phyloP scores from a whole-genome alignment of 2,329 filamentous ascomycete species.

The Colletotrichum acutatum region DNA sequence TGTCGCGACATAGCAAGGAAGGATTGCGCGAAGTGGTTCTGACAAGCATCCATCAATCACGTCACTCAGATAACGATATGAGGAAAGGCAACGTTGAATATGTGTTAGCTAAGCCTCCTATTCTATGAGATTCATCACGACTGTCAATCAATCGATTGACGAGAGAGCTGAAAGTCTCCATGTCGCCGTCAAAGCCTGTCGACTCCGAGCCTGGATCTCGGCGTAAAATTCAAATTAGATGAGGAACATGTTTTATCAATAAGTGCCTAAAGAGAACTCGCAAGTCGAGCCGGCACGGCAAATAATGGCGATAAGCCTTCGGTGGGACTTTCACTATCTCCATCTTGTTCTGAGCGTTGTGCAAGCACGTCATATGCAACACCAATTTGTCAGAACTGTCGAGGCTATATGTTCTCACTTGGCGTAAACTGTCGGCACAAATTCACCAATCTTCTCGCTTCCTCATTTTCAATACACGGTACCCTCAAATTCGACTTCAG shows the following conservation, averaged over 20 bases:
- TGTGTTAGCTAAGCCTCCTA: no score
- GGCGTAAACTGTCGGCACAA: no score
- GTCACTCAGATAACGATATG: background rate
- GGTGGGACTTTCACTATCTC: background rate
- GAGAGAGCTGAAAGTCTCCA: no score
- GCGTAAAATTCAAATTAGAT: fast-evolving
- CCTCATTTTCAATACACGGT: background rate
- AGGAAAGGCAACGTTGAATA: background rate
- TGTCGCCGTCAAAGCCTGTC: no score
- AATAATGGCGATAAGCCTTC: background rate
- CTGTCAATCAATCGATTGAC: no score
- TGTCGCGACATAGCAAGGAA: background rate
- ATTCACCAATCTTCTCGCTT: background rate
- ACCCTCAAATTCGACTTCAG: no score
- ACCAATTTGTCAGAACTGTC: background rate
- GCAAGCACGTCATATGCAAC: slow-evolving; percentile 10
- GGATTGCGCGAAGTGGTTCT: background rate
- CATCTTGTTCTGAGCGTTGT: background rate
- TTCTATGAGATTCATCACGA: no score
- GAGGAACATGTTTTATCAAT: no score
- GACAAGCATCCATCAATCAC: background rate
- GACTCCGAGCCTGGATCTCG: no score
- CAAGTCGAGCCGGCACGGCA: no score
- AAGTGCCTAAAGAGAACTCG: background rate
- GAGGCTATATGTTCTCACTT: background rate